phyloP scores from a whole-genome alignment of 257 asterid genomes.

The Fraxinus americana region DNA sequence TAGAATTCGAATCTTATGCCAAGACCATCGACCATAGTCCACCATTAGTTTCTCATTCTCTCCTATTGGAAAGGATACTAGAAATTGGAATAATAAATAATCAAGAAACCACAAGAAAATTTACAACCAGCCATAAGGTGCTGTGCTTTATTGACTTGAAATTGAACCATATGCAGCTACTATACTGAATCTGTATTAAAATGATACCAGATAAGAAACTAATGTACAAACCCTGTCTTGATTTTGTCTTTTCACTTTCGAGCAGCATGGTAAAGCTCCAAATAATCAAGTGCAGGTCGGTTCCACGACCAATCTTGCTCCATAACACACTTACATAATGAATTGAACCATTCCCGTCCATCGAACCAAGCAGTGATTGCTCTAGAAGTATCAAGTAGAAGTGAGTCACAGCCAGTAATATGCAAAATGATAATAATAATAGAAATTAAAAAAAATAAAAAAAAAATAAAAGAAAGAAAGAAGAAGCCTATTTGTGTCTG shows the following conservation, averaged over 20 bases:
- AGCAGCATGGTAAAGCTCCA: slow-evolving; percentile 97
- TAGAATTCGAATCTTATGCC: neutral
- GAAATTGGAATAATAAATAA: neutral
- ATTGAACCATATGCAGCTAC: slow-evolving; percentile 10
- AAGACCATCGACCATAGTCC: neutral
- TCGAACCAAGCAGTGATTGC: slow-evolving; percentile 88
- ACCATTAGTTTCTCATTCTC: neutral
- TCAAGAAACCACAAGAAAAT: neutral
- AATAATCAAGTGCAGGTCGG: slow-evolving; percentile 95
- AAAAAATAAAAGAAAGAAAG: too few relatives aligned
- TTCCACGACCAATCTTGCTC: slow-evolving; percentile 99
- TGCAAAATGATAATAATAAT: neutral
- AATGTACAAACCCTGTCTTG: slow-evolving; percentile 41
- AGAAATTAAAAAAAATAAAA: too few relatives aligned
- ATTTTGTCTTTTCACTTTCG: slow-evolving; percentile 46
- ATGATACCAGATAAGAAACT: slow-evolving; percentile 19
- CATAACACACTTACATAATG: slow-evolving; percentile 83
- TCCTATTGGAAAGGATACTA: neutral
- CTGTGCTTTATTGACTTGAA: neutral
- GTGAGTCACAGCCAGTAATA: neutral
- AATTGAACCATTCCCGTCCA: slow-evolving; percentile 80
- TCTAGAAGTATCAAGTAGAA: slow-evolving; percentile 39
- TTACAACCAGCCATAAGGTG: slow-evolving; percentile 17
- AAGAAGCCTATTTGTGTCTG: too few relatives aligned
- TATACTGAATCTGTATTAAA: neutral